Evolutionary conservation across 768 basidiomycete species (phyloP).

Genomic region (Suillus occidentalis): DNA sequence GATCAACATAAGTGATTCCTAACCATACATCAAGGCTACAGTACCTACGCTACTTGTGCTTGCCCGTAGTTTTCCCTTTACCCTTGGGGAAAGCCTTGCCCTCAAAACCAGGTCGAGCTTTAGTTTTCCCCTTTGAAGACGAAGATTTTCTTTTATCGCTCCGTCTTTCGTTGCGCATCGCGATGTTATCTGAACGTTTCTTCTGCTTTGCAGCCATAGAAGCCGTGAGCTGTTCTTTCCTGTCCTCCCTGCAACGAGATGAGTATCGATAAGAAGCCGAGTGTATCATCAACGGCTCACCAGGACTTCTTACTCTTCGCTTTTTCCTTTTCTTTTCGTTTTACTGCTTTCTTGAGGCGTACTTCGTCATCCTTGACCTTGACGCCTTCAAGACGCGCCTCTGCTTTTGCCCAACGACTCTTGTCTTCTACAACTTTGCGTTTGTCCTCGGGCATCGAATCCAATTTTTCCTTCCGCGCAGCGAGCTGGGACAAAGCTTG

Average conservation of each 20-base stretch:
- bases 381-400: conserved; percentile 82
- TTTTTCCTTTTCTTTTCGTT: conserved; percentile 91
- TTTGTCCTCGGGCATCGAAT: conserved; percentile 78
- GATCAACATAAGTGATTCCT: background rate
- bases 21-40: background rate
- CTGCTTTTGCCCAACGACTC: conserved; percentile 89
- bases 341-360: conserved; percentile 88
- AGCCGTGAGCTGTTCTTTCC: conserved; percentile 73
- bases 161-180: conserved; percentile 76
- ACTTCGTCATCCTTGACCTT: conserved; percentile 89
- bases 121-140: conserved; percentile 45
- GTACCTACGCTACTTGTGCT: conserved; percentile 20
- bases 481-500: conserved; percentile 76
- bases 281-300: conserved; percentile 44
- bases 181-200: conserved; percentile 65
- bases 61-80: conserved; percentile 32
- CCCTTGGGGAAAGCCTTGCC: conserved; percentile 75
- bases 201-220: conserved; percentile 27
- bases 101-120: conserved; percentile 83
- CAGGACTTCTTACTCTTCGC: conserved; percentile 80
- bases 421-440: conserved; percentile 51
- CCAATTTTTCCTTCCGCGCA: conserved; percentile 75
- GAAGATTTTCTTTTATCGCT: conserved; percentile 56
- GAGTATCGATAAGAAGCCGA: background rate
- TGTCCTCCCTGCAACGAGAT: conserved; percentile 65